These are phyloP conservation scores for Trypanosoma grayi DNA, from an alignment of 208 protist genomes.

Conservation along the genomic window DNA sequence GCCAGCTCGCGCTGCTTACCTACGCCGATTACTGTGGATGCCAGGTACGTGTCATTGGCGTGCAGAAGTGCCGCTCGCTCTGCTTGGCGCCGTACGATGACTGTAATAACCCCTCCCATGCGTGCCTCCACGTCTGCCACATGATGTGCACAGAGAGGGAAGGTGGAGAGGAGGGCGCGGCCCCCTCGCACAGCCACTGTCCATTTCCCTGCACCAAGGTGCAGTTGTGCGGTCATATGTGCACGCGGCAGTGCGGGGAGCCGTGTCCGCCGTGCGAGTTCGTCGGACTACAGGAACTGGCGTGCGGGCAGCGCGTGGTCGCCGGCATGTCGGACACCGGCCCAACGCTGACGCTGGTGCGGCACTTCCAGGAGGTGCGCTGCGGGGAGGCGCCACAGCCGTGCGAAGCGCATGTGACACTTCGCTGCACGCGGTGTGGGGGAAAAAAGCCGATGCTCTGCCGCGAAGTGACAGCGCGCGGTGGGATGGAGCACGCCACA, in stretches of 20 bases:
- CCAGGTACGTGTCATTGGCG: slow-evolving; percentile 48
- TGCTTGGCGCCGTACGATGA: slow-evolving; percentile 63
- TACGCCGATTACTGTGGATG: slow-evolving; percentile 22
- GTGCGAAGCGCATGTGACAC: slow-evolving; percentile 51
- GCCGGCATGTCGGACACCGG: slow-evolving; percentile 49
- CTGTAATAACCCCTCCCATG: slow-evolving; percentile 64
- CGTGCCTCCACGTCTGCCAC: slow-evolving; percentile 72
- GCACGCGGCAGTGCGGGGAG: slow-evolving; percentile 62
- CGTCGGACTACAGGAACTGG: slow-evolving; percentile 55
- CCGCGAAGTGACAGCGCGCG: slow-evolving; percentile 37
- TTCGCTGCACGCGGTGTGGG: slow-evolving; percentile 73
- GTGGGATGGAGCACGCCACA: slow-evolving; percentile 12
- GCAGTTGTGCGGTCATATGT: slow-evolving; percentile 72
- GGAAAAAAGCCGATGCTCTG: slow-evolving; percentile 51
- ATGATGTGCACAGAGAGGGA: slow-evolving; percentile 1
- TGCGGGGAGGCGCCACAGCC: slow-evolving; percentile 51
- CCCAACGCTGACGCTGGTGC: slow-evolving; percentile 45
- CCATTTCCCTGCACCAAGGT: slow-evolving; percentile 67
- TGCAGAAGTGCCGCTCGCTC: slow-evolving; percentile 46
- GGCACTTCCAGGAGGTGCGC: slow-evolving; percentile 64
- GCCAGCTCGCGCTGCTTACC: slow-evolving; percentile 49
- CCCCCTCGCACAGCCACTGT: slow-evolving; percentile 44
- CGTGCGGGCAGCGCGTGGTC: slow-evolving; percentile 82
- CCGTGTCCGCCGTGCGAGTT: slow-evolving; percentile 69
- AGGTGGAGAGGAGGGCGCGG: background rate